A percentile compares a stretch with the other conserved stretches of the same genome.
These are phyloP conservation scores for Rhodotorula sp. DNA, from an alignment of 1,284 basidiomycete species.

Conservation along the genomic window DNA sequence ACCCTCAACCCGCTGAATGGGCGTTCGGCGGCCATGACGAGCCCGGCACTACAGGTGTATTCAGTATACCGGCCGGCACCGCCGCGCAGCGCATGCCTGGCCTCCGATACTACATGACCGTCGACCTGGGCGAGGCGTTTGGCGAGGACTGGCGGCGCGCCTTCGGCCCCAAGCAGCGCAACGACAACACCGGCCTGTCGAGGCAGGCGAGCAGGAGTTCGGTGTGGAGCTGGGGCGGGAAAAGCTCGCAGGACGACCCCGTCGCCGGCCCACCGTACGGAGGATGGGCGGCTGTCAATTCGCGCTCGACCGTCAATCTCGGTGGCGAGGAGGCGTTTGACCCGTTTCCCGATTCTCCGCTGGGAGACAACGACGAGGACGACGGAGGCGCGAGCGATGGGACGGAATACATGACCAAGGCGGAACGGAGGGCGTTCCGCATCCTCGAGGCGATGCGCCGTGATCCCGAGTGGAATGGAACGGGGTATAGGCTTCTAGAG, in stretches of 20 bases:
- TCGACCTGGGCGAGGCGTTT: conserved; percentile 23
- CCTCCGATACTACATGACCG: conserved; percentile 20
- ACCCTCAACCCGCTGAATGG: conserved; percentile 19
- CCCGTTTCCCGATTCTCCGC: background rate
- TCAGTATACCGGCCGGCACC: conserved; percentile 29
- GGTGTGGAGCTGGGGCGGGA: too few species aligned
- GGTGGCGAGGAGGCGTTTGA: conserved; percentile 13
- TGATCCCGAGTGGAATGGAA: conserved; percentile 42
- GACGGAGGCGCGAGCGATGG: conserved; percentile 29
- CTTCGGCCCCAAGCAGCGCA: background rate
- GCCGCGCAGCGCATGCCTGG: conserved; percentile 35
- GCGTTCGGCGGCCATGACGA: conserved; percentile 39
- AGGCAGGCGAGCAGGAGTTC: background rate
- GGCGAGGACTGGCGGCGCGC: conserved; percentile 1
- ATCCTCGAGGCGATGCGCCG: conserved; percentile 38
- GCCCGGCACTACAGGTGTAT: conserved; percentile 24
- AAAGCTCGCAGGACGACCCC: background rate
- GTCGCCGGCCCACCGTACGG: conserved; percentile 2
- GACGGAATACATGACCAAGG: conserved; percentile 23
- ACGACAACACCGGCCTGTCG: background rate
- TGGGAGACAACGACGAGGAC: conserved; percentile 16
- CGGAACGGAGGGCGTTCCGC: conserved; percentile 28
- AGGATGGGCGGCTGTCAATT: background rate
- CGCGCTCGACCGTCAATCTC: conserved; percentile 4
- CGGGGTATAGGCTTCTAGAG: conserved; percentile 38